These are phyloP conservation scores for Penicillium sp. DNA, from an alignment of 2,329 filamentous ascomycete genomes.

Conservation along the genomic window DNA sequence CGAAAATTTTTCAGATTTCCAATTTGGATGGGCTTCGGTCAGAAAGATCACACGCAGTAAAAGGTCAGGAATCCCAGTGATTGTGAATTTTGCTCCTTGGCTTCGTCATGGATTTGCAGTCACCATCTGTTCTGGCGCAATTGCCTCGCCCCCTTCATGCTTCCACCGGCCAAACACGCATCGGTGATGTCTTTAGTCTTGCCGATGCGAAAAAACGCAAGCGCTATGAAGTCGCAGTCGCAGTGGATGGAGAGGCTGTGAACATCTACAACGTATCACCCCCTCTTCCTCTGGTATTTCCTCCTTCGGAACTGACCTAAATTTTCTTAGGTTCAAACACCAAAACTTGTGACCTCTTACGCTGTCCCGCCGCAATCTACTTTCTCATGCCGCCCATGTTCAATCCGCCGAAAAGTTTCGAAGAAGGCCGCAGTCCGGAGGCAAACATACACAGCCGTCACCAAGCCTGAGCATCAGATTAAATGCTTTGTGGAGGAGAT, in stretches of 20 bases:
- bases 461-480: slow-evolving; percentile 52
- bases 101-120: slow-evolving; percentile 45
- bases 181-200: slow-evolving; percentile 55
- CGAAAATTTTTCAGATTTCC: slow-evolving; percentile 42
- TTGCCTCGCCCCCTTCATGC: slow-evolving; percentile 47
- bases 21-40: slow-evolving; percentile 20
- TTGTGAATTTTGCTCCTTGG: slow-evolving; percentile 6
- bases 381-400: slow-evolving; percentile 60
- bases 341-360: slow-evolving; percentile 62
- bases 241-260: slow-evolving; percentile 62
- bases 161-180: slow-evolving; percentile 42
- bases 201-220: slow-evolving; percentile 61
- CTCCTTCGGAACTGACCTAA: slow-evolving; percentile 5
- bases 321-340: slow-evolving; percentile 57
- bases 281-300: neutral
- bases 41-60: slow-evolving; percentile 21
- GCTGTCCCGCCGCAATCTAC: slow-evolving; percentile 62
- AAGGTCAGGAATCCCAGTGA: slow-evolving; percentile 10
- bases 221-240: slow-evolving; percentile 62
- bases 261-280: slow-evolving; percentile 62
- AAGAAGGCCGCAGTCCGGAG: slow-evolving; percentile 50
- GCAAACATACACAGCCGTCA: slow-evolving; percentile 59
- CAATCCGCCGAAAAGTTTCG: slow-evolving; percentile 55
- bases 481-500: slow-evolving; percentile 57
- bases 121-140: slow-evolving; percentile 48